Base-by-base conservation (phyloP, 805 yeast species). In the Peterozyma toletana region DNA sequence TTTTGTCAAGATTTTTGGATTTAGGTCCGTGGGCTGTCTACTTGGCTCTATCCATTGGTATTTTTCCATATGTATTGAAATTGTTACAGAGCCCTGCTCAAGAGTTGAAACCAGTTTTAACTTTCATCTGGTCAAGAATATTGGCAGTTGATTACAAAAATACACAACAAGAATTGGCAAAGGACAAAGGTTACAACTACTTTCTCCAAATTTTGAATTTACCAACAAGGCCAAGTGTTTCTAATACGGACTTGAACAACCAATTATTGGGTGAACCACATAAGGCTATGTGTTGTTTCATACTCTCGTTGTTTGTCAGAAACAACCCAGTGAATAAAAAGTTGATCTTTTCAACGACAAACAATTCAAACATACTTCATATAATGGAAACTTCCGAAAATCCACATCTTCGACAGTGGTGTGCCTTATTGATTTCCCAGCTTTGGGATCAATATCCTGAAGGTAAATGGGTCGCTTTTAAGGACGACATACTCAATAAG, bases 21-120 rank as follows among this genome's bases (percentile, higher is more conserved):
- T 65, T 93, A 33, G 99, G 99, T 0, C 96, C 99, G 0, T 88
- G 96, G 95, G 98, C 99, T 0, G 98, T 93, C 0, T 86, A 89
- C 54, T 67, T 90, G 30, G 95, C 97, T 0, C 66, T 93, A 30
- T 86, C 96, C 7, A 90, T 93, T 50, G 98, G 98, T 17, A 91
- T 93, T 30, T 93, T 91, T 62, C 98, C 98, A 0, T 93, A 93
- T 57, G 96, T 93, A 30, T 68, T 91, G 43, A 88, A 90, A 54
- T 71, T 93, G 17, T 66, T 93, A 31, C 98, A 91, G 58, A 83
- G 95, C 47, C 98, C 98, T 0, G 96, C 98, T 0, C 95, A 87
- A 27, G 98, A 93, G 56, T 69, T 93, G 47, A 89, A 89, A 55
- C 98, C 98, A 0, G 96, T 91, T 3, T 65, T 93, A 45, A 93